phyloP scores from a whole-genome alignment of 805 yeast species.

The Saturnispora diversa region DNA sequence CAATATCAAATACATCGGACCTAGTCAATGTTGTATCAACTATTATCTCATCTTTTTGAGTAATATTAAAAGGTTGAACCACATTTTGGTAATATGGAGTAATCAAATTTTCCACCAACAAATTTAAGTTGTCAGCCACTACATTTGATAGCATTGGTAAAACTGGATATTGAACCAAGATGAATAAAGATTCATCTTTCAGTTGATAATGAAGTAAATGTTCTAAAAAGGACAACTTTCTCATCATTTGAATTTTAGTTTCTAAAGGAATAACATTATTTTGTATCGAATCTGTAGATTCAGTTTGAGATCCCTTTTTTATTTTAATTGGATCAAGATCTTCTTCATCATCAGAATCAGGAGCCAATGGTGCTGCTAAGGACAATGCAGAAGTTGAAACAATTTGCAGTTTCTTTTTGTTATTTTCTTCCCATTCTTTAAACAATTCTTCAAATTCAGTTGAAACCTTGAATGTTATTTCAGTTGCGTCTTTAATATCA shows the following conservation, averaged over 20 bases:
- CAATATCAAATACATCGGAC: slow-evolving; percentile 36
- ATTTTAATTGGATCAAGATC: slow-evolving; percentile 9
- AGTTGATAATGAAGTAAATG: slow-evolving; percentile 52
- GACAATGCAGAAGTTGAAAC: slow-evolving; percentile 77
- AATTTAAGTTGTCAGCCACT: slow-evolving; percentile 38
- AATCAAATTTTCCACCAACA: slow-evolving; percentile 42
- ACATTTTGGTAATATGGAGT: slow-evolving; percentile 36
- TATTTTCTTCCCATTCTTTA: slow-evolving; percentile 36
- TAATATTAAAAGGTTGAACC: slow-evolving; percentile 13
- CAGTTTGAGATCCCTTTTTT: too few relatives aligned
- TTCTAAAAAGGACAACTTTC: slow-evolving; percentile 42
- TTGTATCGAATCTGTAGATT: too few relatives aligned
- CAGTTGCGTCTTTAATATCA: slow-evolving; percentile 13
- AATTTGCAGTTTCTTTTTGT: slow-evolving; percentile 47
- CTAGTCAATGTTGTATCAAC: slow-evolving; percentile 32
- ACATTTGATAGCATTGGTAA: slow-evolving; percentile 47
- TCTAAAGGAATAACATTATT: slow-evolving; percentile 8
- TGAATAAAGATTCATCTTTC: slow-evolving; percentile 50
- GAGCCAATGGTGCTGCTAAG: slow-evolving; percentile 73
- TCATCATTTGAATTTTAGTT: slow-evolving; percentile 18
- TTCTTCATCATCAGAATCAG: slow-evolving; percentile 52
- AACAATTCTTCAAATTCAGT: slow-evolving; percentile 37
- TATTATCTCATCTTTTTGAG: slow-evolving; percentile 2
- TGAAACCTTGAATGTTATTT: slow-evolving; percentile 15
- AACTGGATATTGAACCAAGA: slow-evolving; percentile 55